Evolutionary conservation across 2,329 filamentous ascomycete species (phyloP).

Genomic region (Aspergillus fischeri): DNA sequence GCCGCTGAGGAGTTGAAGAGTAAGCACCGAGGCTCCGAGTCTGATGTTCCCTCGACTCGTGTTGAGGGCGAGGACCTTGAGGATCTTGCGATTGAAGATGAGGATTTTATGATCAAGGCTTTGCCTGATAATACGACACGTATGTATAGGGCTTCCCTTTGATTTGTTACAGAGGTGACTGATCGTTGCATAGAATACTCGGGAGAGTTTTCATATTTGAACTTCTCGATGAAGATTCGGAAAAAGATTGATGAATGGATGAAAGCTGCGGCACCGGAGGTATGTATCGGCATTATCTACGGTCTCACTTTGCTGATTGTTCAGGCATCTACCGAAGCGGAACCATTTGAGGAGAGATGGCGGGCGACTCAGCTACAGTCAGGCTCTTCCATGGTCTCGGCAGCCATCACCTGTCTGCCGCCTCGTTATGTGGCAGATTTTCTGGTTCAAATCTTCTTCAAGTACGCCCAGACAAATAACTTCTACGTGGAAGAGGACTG

Average conservation of each 20-base stretch:
- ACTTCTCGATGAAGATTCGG: slow-evolving; percentile 42
- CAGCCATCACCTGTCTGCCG: slow-evolving; percentile 38
- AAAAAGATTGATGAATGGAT: slow-evolving; percentile 43
- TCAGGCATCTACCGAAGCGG: slow-evolving; percentile 35
- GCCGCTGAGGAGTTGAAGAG: slow-evolving; percentile 44
- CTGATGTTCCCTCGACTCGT: slow-evolving; percentile 26
- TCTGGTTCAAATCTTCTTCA: slow-evolving; percentile 42
- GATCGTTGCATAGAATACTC: slow-evolving; percentile 35
- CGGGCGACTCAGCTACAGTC: slow-evolving; percentile 40
- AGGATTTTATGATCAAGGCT: slow-evolving; percentile 39
- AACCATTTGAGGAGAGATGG: slow-evolving; percentile 41
- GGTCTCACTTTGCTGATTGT: slow-evolving; percentile 4
- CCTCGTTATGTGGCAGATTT: slow-evolving; percentile 44
- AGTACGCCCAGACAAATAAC: slow-evolving; percentile 42
- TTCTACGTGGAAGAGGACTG: slow-evolving; percentile 43
- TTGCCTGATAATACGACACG: slow-evolving; percentile 38
- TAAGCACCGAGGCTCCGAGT: slow-evolving; percentile 30
- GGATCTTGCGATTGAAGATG: slow-evolving; percentile 40
- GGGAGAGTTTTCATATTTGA: slow-evolving; percentile 44
- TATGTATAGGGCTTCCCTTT: slow-evolving; percentile 17
- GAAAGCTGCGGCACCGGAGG: slow-evolving; percentile 34
- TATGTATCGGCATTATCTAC: slow-evolving; percentile 11
- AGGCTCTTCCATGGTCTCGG: slow-evolving; percentile 33
- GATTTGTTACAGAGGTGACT: neutral
- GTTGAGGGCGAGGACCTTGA: slow-evolving; percentile 35